phyloP scores from a whole-genome alignment of 2,329 filamentous ascomycete species.

The Ophiostoma perfectum region DNA sequence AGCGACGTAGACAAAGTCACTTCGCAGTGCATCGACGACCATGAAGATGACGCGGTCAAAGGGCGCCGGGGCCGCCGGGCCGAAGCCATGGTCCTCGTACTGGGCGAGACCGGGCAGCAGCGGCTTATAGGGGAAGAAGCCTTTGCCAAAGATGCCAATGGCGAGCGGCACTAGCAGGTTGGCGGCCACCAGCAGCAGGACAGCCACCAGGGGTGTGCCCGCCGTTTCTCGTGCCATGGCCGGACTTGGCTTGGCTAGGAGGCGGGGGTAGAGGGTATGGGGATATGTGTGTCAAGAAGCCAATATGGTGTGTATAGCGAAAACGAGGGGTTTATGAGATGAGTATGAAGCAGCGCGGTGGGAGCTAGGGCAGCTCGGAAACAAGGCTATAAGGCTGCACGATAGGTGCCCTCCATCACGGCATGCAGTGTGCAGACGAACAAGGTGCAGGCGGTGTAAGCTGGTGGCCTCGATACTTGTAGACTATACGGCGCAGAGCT shows the following conservation, averaged over 20 bases:
- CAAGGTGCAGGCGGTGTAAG: not conserved
- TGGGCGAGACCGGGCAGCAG: conserved; percentile 78
- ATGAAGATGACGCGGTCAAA: conserved; percentile 94
- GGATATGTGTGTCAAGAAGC: not conserved
- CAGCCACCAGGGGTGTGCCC: conserved; percentile 25
- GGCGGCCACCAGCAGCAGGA: conserved; percentile 54
- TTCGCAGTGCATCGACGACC: conserved; percentile 86
- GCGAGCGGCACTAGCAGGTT: conserved; percentile 74
- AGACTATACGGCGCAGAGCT: not conserved
- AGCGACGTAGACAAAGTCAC: conserved; percentile 86
- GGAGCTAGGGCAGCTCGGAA: not conserved
- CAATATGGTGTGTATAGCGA: not conserved
- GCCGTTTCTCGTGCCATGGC: not conserved
- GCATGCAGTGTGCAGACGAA: not conserved
- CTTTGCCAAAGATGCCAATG: conserved; percentile 71
- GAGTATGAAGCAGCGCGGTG: not conserved
- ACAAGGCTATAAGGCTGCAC: not conserved
- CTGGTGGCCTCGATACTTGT: not conserved
- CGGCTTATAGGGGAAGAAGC: conserved; percentile 98
- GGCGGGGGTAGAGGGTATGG: not conserved
- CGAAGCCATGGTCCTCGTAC: conserved; percentile 54
- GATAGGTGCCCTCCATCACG: not conserved
- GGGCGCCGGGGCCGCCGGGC: conserved; percentile 55
- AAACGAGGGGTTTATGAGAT: not conserved
- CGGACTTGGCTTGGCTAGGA: not conserved